Evolutionary conservation across 1,139 yeast species (phyloP), one percentile per base, ranked within the genome.

Genomic region (Magnusiomyces suaveolens): DNA sequence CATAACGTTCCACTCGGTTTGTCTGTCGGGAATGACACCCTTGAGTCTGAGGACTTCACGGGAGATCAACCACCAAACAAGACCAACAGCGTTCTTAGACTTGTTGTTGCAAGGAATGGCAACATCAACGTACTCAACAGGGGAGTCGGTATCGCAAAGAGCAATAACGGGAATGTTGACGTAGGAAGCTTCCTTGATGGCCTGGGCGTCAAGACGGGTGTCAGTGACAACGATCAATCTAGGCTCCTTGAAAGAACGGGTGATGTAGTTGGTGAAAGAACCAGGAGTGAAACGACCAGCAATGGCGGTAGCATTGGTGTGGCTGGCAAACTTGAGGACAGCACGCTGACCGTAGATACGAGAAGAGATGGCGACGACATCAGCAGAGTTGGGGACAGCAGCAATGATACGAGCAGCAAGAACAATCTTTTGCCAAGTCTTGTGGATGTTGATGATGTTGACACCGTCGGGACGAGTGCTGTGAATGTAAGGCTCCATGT

Each of bases 261-360:
- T 94, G 83, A 90, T 92, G 83, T 94, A 94, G 83, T 94, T 94
- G 77, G 99, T 94, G 90, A 94, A 94, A 83, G 87, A 85, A 87
- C 99, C 99, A 79, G 99, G 99, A 71, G 98, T 94, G 89, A 94
- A 94, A 82, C 99, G 90, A 79, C 98, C 98, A 70, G 98, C 98
- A 80, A 94, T 90, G 77, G 98, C 94, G 70, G 97, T 90, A 68
- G 98, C 96, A 79, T 98, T 97, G 70, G 98, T 90, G 92, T 94
- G 98, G 72, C 96, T 88, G 75, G 98, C 97, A 74, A 86, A 94
- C 83, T 94, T 94, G 77, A 94, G 85, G 68, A 90, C 98, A 74
- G 98, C 99, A 84, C 99, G 92, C 83, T 94, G 99, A 74, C 98
- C 99, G 81, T 87, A 92, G 71, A 97, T 90, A 84, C 98, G 92